phyloP scores from a whole-genome alignment of 148 eudicot genomes.

The Rhododendron vialii region DNA sequence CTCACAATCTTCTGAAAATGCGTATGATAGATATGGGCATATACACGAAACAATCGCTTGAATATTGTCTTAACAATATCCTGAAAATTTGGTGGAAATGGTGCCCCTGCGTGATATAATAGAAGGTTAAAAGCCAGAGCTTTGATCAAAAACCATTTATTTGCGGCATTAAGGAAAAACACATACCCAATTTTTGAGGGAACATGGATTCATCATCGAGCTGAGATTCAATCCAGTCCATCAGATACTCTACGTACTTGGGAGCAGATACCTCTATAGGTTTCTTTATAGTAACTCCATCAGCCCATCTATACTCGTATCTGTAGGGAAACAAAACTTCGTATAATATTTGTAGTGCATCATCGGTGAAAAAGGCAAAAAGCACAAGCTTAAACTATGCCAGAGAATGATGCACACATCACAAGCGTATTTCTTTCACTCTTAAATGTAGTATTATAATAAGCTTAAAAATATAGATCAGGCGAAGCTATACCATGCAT shows the following conservation, averaged over 20 bases:
- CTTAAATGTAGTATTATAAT: background rate
- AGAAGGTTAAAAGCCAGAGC: background rate
- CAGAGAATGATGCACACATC: background rate
- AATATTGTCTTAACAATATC: slow-evolving; percentile 43
- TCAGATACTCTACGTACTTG: slow-evolving; percentile 38
- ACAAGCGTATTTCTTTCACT: background rate
- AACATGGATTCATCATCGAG: slow-evolving; percentile 39
- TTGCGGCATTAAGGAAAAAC: background rate
- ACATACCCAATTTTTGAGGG: slow-evolving; percentile 36
- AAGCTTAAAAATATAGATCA: background rate
- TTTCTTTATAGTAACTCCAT: slow-evolving; percentile 42
- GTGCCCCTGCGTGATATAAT: slow-evolving; percentile 24
- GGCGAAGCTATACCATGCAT: background rate
- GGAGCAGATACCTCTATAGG: slow-evolving; percentile 47
- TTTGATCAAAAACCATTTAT: background rate
- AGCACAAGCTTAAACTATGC: background rate
- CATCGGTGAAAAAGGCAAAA: background rate
- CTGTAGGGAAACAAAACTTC: slow-evolving; percentile 11
- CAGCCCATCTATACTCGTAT: slow-evolving; percentile 48
- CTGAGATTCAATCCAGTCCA: slow-evolving; percentile 48
- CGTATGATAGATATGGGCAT: slow-evolving; percentile 42
- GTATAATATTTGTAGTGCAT: background rate
- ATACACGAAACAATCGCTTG: slow-evolving; percentile 42
- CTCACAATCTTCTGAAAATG: slow-evolving; percentile 40
- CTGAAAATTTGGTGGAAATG: slow-evolving; percentile 38